Base-by-base conservation (phyloP, 805 yeast genomes). In the Jamesozyma piceae region DNA sequence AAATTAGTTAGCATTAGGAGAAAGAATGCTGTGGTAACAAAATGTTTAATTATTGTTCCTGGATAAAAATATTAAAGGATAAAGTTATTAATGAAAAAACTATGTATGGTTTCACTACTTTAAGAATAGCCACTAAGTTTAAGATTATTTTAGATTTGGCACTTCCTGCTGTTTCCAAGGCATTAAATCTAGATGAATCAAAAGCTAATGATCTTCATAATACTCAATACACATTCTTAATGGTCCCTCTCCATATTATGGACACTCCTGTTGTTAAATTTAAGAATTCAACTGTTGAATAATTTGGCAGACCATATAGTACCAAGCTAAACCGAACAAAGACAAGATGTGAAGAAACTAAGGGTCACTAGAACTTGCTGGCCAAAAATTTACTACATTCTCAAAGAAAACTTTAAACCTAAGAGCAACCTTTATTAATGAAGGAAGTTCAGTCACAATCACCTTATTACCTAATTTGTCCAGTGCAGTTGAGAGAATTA, bases 51-150 rank as follows among this genome's bases (percentile, higher is more conserved):
- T 13, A 53, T 53, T 20, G 49, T 51, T 31, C 54, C 55, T 27
- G 54, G 57, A 32, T 55, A 53, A 37, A 53, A 51, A 42, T n/a
- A n/a, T 41, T 51, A 20, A 53, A 51, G 45, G 55, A 55, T 31
- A 28, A 24, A 28, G 34, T 51, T 21, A 30, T 37, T 15, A 52
- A 51, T 37, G 54, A 46, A 22, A 44, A 41, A 10, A 35, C 49
- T 15, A 39, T 46, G 26, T 51, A 51, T 33, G 46, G 51, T 21
- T 53, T 51, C 35, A 47, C 54, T 30, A 55, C 57, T 9, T 38
- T 49, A 22, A 48, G 57, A 44, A 55, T 55, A 31, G 31, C 10
- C 9, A 51, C 51, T 2, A 53, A 53, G 31, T 53, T 53, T 38
- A 44, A 37, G 13, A 37, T 49, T 26, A 51, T 53, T 17, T 32